Evolutionary conservation across 805 yeast species (phyloP).

Genomic region (Wickerhamomyces subpelliculosus): DNA sequence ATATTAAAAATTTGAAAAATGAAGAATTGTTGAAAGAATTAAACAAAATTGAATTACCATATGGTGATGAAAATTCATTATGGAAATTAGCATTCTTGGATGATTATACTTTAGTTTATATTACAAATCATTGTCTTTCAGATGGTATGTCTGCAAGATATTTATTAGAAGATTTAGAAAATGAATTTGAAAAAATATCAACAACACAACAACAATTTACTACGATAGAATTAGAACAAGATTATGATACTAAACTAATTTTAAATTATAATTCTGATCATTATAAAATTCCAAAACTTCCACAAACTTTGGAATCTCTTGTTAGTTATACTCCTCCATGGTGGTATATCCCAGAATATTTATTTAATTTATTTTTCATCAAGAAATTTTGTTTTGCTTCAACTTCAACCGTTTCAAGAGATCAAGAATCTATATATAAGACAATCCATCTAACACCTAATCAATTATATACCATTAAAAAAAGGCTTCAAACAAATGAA

Average conservation of each 20-base stretch:
- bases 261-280: slow-evolving; percentile 9
- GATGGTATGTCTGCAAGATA: slow-evolving; percentile 15
- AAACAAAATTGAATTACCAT: slow-evolving; percentile 10
- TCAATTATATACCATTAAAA: not conserved
- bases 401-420: not conserved
- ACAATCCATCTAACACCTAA: slow-evolving; percentile 5
- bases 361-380: slow-evolving; percentile 5
- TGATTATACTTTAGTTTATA: slow-evolving; percentile 9
- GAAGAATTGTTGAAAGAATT: slow-evolving; percentile 5
- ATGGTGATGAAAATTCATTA: slow-evolving; percentile 8
- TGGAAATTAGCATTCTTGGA: slow-evolving; percentile 15
- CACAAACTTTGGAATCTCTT: slow-evolving; percentile 11
- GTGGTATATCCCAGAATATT: slow-evolving; percentile 6
- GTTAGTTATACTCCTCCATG: slow-evolving; percentile 11
- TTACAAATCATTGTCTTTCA: slow-evolving; percentile 17
- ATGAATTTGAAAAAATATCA: slow-evolving; percentile 2
- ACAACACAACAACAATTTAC: too few species aligned
- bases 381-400: not conserved
- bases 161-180: slow-evolving; percentile 8
- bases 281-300: slow-evolving; percentile 6
- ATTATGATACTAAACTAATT: slow-evolving; percentile 1
- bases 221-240: too few species aligned
- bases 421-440: slow-evolving; percentile 7
- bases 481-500: not conserved
- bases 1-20: not conserved